Evolutionary conservation across 495 filamentous ascomycete species (phyloP), one percentile per base, ranked within the genome.

Genomic region (Elaphomyces granulatus): DNA sequence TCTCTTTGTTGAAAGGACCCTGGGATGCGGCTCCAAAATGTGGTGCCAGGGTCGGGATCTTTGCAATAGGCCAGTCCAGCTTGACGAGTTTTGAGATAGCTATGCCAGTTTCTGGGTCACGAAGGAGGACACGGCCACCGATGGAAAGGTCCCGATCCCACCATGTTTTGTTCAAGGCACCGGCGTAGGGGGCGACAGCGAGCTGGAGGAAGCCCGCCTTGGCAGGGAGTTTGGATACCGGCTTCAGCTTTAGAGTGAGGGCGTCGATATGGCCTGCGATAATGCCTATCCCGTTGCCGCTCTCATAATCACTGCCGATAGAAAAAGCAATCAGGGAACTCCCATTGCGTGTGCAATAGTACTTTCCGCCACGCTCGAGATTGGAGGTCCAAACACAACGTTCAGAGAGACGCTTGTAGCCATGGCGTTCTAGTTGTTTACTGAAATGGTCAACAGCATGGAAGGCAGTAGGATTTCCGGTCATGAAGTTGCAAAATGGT

Each of bases 101-200:
- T 70, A 87, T 94, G 44, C 83, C 84, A 2, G 71, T 74, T 2
- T 67, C 50, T 3, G 67, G 53, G 43, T 92, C 76, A 48, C 78
- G 80, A 16, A 95, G 77, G 23, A 95, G 66, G 6, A 98, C 87
- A 31, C 83, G 71, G 8, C 90, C 90, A 36, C 84, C 90, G 47
- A 95, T 79, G 36, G 81, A 78, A 31, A 98, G 70, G 61, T 98
- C 90, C 12, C 88, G 71, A 63, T 94, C 87, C 85, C 83, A 94
- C 87, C 87, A 94, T 2, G 87, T 94, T 38, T 61, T 63, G 46
- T 87, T 86, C 38, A 95, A 58, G 15, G 64, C 84, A 23, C 90
- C 87, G 8, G 86, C 90, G 53, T 95, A 98, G 0, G 83, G 90
- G 3, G 90, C 90, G 20, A 98, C 80, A 3, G 81, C 88, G 3